These are phyloP conservation scores for Citrus mangshanensis DNA, from an alignment of 345 rosid species.

Conservation along the genomic window DNA sequence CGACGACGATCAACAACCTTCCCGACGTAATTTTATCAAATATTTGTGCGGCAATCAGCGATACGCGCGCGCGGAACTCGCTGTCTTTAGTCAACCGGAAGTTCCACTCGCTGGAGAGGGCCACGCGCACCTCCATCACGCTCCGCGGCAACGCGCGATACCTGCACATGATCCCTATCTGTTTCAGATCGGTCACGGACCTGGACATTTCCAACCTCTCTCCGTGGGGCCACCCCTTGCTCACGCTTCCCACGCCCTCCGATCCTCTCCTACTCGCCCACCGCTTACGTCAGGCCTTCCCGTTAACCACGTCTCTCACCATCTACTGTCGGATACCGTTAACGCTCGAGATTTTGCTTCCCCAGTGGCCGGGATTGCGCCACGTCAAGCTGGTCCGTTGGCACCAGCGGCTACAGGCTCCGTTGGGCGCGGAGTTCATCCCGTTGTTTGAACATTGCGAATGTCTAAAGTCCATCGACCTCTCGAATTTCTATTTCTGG, in stretches of 20 bases:
- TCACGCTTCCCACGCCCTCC: conserved; percentile 30
- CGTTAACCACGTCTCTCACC: conserved; percentile 39
- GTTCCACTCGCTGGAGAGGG: conserved; percentile 58
- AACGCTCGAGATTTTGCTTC: conserved; percentile 50
- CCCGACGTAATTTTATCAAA: conserved; percentile 65
- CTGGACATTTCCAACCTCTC: conserved; percentile 86
- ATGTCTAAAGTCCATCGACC: conserved; percentile 45
- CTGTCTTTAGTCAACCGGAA: conserved; percentile 67
- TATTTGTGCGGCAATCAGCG: conserved; percentile 49
- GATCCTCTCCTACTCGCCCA: conserved; percentile 49
- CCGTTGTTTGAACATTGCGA: conserved; percentile 52
- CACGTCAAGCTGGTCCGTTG: conserved; percentile 74
- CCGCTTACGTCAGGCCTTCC: conserved; percentile 57
- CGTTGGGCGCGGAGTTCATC: conserved; percentile 52
- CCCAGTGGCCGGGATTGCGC: conserved; percentile 60
- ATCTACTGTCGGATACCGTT: conserved; percentile 59
- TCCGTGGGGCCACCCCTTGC: conserved; percentile 76
- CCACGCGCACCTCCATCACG: conserved; percentile 70
- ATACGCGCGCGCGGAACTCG: conserved; percentile 68
- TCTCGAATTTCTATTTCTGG: conserved; percentile 84
- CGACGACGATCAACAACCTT: conserved; percentile 49
- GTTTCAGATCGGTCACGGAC: conserved; percentile 61
- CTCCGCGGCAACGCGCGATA: conserved; percentile 91
- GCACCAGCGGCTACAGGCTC: conserved; percentile 62
- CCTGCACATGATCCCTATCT: conserved; percentile 48